Base-by-base conservation (phyloP, 352 stramenopile species). In the Phytophthora colocasiae region DNA sequence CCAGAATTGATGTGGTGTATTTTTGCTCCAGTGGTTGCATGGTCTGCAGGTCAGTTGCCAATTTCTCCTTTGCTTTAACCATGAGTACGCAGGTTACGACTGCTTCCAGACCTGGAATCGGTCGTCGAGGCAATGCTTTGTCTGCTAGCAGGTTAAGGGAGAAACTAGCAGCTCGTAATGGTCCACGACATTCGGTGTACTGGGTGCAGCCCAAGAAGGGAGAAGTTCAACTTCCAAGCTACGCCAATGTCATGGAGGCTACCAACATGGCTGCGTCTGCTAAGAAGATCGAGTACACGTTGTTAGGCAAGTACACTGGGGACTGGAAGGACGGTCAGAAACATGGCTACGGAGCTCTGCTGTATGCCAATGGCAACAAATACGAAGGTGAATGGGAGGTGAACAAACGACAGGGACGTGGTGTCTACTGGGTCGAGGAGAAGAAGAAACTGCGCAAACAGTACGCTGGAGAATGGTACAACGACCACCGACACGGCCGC, bases 261-360 rank as follows among this genome's bases (percentile, higher is more conserved):
- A 59, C 69, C 41, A 73, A 82, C 40, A 80, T 87, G 73, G 76
- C 65, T 38, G 51, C 71, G 10, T 11, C 60, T 45, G 43, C 65
- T 32, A 63, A 75, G 22, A 76, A 78, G 43, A 74, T 90, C 31
- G 74, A 88, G 52, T 94, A 91, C 44, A 81, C 82, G 24, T 50
- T 91, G 39, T 58, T 83, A 26, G 83, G 82, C 39, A 95, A 93
- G 63, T 96, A 99, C 80, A 97, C 96, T 49, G 96, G 96, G 24
- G 81, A 97, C 63, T 98, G 95, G 95, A 89, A 90, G 54, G 77
- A 96, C 45, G 96, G 97, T 47, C 83, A 93, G 63, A 97, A 97
- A 68, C 91, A 98, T 73, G 96, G 96, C 6, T 92, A 93, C 58
- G 96, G 96, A 10, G 91, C 83, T 27, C 89, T 97, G 38, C 60